phyloP scores from a whole-genome alignment of 1,284 basidiomycete species.

The Apiotrichum akiyoshidainum region DNA sequence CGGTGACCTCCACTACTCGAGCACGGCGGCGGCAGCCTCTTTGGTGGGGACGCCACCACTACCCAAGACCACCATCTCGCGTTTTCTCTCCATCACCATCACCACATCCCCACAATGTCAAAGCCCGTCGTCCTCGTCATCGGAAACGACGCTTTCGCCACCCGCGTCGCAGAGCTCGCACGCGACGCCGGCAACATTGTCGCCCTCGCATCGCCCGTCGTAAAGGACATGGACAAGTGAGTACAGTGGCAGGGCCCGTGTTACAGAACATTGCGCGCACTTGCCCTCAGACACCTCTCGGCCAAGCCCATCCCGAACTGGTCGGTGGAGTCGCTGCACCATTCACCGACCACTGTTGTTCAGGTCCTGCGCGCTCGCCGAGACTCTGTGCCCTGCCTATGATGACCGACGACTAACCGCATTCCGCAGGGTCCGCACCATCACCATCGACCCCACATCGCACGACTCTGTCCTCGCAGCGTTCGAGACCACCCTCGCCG shows the following conservation, averaged over 20 bases:
- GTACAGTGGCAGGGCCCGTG: background rate
- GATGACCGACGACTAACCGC: too few species aligned
- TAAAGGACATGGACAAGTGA: background rate
- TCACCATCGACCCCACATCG: background rate
- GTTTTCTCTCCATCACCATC: background rate
- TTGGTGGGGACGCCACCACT: background rate
- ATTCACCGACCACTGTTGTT: background rate
- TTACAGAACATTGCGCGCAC: background rate
- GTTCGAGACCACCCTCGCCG: background rate
- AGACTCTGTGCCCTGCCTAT: too few species aligned
- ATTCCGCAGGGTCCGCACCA: background rate
- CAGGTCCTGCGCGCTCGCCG: too few species aligned
- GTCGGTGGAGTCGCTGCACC: too few species aligned
- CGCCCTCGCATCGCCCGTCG: background rate
- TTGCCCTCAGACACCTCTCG: too few species aligned
- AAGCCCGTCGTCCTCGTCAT: background rate
- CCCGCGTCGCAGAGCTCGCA: background rate
- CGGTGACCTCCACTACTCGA: too few species aligned
- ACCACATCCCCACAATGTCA: background rate
- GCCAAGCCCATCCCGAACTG: too few species aligned
- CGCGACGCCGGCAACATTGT: background rate
- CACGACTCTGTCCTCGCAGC: conserved; percentile 2
- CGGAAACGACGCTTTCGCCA: background rate
- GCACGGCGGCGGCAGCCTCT: background rate
- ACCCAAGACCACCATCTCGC: background rate